A percentile compares a stretch with the other conserved stretches of the same genome.
Evolutionary conservation across 768 basidiomycete species (phyloP).

Genomic region (Podaxis mareebaensis): DNA sequence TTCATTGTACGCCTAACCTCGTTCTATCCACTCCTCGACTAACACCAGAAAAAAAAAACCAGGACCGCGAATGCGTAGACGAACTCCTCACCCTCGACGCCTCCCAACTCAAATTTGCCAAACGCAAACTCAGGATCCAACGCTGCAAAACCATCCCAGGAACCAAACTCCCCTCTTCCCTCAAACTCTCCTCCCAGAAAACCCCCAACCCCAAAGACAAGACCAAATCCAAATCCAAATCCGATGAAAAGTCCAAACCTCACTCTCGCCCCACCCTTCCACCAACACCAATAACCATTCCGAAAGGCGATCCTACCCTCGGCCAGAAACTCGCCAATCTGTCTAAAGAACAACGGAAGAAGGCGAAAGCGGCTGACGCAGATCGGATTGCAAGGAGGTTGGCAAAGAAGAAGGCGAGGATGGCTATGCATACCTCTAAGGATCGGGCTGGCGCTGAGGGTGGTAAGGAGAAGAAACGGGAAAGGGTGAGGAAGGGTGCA

Average conservation of each 20-base stretch:
- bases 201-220: conserved; percentile 7
- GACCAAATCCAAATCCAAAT: conserved; percentile 3
- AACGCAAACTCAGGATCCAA: conserved; percentile 89
- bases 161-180: conserved; percentile 21
- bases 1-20: conserved; percentile 60
- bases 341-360: conserved; percentile 85
- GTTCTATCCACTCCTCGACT: conserved; percentile 1
- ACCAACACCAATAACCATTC: conserved; percentile 36
- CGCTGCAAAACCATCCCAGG: conserved; percentile 78
- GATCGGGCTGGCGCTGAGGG: conserved; percentile 14
- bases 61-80: conserved; percentile 93
- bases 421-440: conserved; percentile 37
- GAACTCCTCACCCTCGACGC: conserved; percentile 83
- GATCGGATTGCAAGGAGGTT: conserved; percentile 81
- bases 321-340: conserved; percentile 78
- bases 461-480: conserved; percentile 35
- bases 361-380: conserved; percentile 73
- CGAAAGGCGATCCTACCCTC: conserved; percentile 81
- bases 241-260: conserved; percentile 18
- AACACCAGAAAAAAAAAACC: background rate
- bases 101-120: conserved; percentile 84
- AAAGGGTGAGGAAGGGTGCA: conserved; percentile 53
- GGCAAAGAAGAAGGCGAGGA: conserved; percentile 86
- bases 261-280: conserved; percentile 18
- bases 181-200: conserved; percentile 23